Base-by-base conservation (phyloP, 2,329 filamentous ascomycete genomes). In the Colletotrichum aenigma region DNA sequence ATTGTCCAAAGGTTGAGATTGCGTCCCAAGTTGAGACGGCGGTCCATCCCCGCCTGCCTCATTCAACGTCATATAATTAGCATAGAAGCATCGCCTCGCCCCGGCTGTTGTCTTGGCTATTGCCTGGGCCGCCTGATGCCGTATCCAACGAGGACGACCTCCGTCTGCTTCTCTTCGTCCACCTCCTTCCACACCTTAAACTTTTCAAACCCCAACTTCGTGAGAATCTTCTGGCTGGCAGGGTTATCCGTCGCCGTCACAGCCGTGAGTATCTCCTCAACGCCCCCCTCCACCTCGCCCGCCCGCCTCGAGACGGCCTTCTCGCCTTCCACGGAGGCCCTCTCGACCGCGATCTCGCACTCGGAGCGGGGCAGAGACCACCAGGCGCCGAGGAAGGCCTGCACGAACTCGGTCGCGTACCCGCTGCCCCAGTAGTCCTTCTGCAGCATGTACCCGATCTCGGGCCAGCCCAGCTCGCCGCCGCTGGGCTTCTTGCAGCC, bases 371-470 rank as follows among this genome's bases (percentile, higher is more conserved):
- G 88, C 77, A 92, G 84, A 68, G 80, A 80, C 84, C 86, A 89
- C 86, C 88, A 93, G 13, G 83, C 80, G 13, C 79, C 76, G 15
- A 90, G 76, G 68, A 89, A 89, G 2, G 81, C 90, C 67, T 77
- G 81, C 48, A 92, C 75, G 60, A 91, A 89, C 82, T 93, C 91
- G 2, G 88, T 91, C 38, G 87, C 90, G 78, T 90, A 88, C 6
- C 91, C 91, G 52, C 85, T 86, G 8, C 89, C 89, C 91, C 91
- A 93, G 70, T 82, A 79, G 78, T 89, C 87, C 71, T 83, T 86
- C 64, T 86, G 83, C 67, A 93, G 81, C 84, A 91, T 87, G 81
- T 93, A 93, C 26, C 91, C 91, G 30, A 92, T 70, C 79, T 89
- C 90, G 2, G 91, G 90, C 90, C 90, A 92, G 64, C 89, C 89